Percentiles rank a stretch among this genome's conserved stretches.
Evolutionary conservation across 805 yeast species (phyloP).

Genomic region (Kuraishia hungarica): DNA sequence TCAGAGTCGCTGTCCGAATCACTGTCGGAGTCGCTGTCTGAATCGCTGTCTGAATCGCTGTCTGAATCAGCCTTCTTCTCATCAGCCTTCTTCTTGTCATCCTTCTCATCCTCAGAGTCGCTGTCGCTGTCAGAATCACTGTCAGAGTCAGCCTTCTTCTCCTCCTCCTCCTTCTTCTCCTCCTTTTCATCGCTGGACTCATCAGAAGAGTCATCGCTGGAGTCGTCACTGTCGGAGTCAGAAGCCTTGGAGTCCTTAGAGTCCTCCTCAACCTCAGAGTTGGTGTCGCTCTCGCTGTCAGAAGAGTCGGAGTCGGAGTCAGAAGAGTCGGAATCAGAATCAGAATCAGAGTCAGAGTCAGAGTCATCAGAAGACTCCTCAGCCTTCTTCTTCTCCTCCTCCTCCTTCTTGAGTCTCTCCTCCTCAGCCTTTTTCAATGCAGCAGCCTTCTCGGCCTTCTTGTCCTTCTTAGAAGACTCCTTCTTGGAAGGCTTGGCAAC

Average conservation of each 20-base stretch:
- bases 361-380: slow-evolving; percentile 24
- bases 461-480: slow-evolving; percentile 13
- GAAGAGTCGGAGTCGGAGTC: slow-evolving; percentile 13
- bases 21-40: slow-evolving; percentile 12
- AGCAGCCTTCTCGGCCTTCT: slow-evolving; percentile 7
- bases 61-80: slow-evolving; percentile 13
- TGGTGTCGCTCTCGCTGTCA: slow-evolving; percentile 32
- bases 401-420: slow-evolving; percentile 12
- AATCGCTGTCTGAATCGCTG: slow-evolving; percentile 12
- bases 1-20: slow-evolving; percentile 21
- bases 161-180: slow-evolving; percentile 1
- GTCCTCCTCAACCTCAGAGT: slow-evolving; percentile 29
- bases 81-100: slow-evolving; percentile 7
- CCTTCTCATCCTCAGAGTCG: slow-evolving; percentile 7
- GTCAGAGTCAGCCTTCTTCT: slow-evolving; percentile 13
- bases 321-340: slow-evolving; percentile 20
- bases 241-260: slow-evolving; percentile 41
- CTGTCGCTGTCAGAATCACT: slow-evolving; percentile 22
- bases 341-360: slow-evolving; percentile 11
- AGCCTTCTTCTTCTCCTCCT: slow-evolving; percentile 6
- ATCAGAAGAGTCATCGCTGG: neutral
- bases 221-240: slow-evolving; percentile 26
- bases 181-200: neutral
- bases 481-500: slow-evolving; percentile 7
- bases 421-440: slow-evolving; percentile 22